Evolutionary conservation across 179 eudicot genomes (phyloP).

Genomic region (Patellifolia procumbens): DNA sequence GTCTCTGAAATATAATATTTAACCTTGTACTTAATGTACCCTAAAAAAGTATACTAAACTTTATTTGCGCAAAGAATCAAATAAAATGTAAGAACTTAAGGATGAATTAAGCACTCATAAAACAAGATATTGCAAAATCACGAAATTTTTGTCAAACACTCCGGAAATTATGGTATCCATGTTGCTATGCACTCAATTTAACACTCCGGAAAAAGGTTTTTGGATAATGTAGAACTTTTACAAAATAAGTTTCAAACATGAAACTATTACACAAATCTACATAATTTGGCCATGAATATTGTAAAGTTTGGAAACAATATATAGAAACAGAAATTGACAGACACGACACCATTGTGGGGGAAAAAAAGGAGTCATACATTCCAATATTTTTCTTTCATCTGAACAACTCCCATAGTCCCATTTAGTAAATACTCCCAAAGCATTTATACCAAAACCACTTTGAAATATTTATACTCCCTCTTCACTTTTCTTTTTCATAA

Average conservation of each 20-base stretch:
- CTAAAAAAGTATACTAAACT: neutral
- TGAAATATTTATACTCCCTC: no score
- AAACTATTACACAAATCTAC: neutral
- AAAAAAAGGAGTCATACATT: neutral
- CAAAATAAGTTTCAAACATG: neutral
- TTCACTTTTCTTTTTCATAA: no score
- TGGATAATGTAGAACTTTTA: neutral
- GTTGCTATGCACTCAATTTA: neutral
- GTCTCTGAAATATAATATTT: neutral
- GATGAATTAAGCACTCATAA: neutral
- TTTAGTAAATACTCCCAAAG: no score
- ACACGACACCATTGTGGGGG: neutral
- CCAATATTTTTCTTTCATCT: neutral
- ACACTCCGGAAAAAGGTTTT: neutral
- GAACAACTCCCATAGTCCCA: neutral
- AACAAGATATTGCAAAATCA: slow-evolving; percentile 10
- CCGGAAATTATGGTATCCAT: neutral
- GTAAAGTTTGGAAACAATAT: no score
- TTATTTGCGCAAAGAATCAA: neutral
- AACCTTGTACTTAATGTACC: neutral
- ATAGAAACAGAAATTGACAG: neutral
- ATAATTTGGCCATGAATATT: neutral
- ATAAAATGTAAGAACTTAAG: no score
- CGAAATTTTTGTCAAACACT: neutral
- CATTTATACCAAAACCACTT: no score